Conservation (phyloP, 1,284 basidiomycete genomes). For the Chondrostereum purpureum region DNA sequence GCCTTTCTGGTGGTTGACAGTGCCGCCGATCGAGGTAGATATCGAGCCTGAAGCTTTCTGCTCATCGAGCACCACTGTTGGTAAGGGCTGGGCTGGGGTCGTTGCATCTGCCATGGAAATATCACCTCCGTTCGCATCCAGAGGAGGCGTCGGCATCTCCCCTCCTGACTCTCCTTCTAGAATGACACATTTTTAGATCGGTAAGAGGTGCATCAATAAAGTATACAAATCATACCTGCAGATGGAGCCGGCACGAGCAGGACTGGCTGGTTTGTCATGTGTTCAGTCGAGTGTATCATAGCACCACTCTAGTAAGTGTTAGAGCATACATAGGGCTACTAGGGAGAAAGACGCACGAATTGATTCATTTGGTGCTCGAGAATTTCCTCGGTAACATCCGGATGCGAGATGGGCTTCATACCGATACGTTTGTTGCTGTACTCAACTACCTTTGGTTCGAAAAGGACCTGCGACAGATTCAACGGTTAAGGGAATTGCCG, state of each 20-base stretch:
- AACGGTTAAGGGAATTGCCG: too few species aligned
- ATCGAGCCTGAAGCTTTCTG: slow-evolving; percentile 10
- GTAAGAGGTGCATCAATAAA: slow-evolving; percentile 1
- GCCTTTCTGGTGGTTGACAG: not conserved
- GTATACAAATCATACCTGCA: slow-evolving; percentile 1
- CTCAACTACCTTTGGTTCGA: slow-evolving; percentile 88
- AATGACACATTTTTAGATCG: not conserved
- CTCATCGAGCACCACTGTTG: slow-evolving; percentile 15
- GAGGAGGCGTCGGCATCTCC: slow-evolving; percentile 1
- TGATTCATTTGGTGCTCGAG: slow-evolving; percentile 58
- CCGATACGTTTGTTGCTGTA: slow-evolving; percentile 72
- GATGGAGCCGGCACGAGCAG: slow-evolving; percentile 11
- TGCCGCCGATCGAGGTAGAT: slow-evolving; percentile 17
- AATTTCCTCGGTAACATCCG: slow-evolving; percentile 68
- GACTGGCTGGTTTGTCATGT: slow-evolving; percentile 50
- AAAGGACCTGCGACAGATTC: slow-evolving; percentile 78
- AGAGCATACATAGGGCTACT: not conserved
- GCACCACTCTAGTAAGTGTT: slow-evolving; percentile 31
- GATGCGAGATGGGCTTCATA: slow-evolving; percentile 38
- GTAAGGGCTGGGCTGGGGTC: slow-evolving; percentile 42
- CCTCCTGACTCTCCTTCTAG: slow-evolving; percentile 7
- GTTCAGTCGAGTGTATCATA: slow-evolving; percentile 82
- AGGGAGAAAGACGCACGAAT: slow-evolving; percentile 38
- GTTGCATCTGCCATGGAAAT: slow-evolving; percentile 43
- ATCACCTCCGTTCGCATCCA: slow-evolving; percentile 16